Percentiles rank a stretch among this genome's conserved stretches.
Conservation (phyloP, 2,329 filamentous ascomycete genomes). For the Trematosphaeria pertusa region DNA sequence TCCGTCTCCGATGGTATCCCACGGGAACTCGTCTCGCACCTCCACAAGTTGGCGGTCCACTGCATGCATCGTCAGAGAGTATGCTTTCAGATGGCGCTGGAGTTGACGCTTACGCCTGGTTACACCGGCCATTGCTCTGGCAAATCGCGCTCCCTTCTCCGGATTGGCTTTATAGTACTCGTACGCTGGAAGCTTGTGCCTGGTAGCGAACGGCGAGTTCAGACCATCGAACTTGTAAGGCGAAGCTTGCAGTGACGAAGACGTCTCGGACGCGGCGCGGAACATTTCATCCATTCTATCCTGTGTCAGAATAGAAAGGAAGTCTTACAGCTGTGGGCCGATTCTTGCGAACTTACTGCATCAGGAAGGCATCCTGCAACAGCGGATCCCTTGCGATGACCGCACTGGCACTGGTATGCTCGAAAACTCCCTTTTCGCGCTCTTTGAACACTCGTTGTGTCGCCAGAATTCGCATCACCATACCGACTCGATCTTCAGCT, state of each 20-base stretch:
- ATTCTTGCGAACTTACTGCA: too few species aligned
- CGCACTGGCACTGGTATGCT: neutral
- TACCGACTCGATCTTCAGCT: neutral
- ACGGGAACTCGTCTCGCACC: conserved; percentile 31
- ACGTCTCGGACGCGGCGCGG: conserved; percentile 31
- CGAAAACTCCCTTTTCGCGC: neutral
- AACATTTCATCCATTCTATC: conserved; percentile 42
- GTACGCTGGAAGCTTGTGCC: conserved; percentile 31
- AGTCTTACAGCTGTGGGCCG: too few species aligned
- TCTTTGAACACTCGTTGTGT: neutral
- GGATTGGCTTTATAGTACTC: conserved; percentile 37
- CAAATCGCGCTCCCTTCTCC: conserved; percentile 34
- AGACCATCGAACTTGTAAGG: conserved; percentile 5
- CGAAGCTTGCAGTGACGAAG: conserved; percentile 16
- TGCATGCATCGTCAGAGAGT: neutral
- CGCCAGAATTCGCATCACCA: neutral
- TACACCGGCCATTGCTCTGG: conserved; percentile 37
- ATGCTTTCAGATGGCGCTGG: neutral
- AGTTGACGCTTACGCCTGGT: conserved; percentile 14
- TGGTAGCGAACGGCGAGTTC: conserved; percentile 28
- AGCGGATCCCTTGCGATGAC: neutral
- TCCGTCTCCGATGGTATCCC: conserved; percentile 28
- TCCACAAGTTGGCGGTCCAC: conserved; percentile 31
- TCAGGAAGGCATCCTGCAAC: conserved; percentile 3
- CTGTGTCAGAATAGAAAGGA: too few species aligned